Conservation (phyloP, 1,284 basidiomycete species). For the Porogramme epimiltina region DNA sequence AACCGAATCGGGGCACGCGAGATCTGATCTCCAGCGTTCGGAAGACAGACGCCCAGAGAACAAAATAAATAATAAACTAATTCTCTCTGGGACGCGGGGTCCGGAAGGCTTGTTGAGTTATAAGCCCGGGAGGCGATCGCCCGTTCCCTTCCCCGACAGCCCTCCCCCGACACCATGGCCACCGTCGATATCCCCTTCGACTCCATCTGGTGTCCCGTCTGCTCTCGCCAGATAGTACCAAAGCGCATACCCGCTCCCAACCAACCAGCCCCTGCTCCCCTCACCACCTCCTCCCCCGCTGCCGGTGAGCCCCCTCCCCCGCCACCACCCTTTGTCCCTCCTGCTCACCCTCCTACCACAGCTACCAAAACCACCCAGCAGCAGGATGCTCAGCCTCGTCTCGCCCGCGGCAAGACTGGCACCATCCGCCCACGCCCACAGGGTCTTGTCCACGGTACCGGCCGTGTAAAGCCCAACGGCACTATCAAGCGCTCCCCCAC, state of each 20-base stretch:
- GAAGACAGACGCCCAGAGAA: constrained; percentile 5
- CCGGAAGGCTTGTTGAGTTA: constrained; percentile 14
- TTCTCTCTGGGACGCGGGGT: constrained; percentile 12
- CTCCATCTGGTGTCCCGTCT: constrained; percentile 73
- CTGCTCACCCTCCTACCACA: constrained; percentile 20
- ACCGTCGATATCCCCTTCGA: constrained; percentile 54
- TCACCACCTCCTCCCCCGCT: constrained; percentile 37
- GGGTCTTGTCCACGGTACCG: constrained; percentile 64
- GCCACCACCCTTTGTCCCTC: constrained; percentile 1
- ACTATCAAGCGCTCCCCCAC: constrained; percentile 47
- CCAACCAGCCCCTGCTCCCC: constrained; percentile 31
- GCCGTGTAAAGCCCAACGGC: constrained; percentile 56
- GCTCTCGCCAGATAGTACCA: constrained; percentile 69
- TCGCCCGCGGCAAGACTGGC: constrained; percentile 42
- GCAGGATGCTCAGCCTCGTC: constrained; percentile 29
- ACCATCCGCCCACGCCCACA: constrained; percentile 42
- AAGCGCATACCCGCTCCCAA: constrained; percentile 60
- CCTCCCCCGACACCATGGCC: constrained; percentile 29
- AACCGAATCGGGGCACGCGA: constrained; percentile 17
- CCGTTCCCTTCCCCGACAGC: constrained; percentile 23
- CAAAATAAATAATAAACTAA: constrained; percentile 21
- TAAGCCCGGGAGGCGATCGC: constrained; percentile 21
- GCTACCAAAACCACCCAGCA: constrained; percentile 29
- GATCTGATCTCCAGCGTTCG: constrained; percentile 16
- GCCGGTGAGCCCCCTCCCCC: constrained; percentile 32